Evolutionary conservation across 2,329 filamentous ascomycete genomes (phyloP).

Genomic region (Orbilia ellipsospora): DNA sequence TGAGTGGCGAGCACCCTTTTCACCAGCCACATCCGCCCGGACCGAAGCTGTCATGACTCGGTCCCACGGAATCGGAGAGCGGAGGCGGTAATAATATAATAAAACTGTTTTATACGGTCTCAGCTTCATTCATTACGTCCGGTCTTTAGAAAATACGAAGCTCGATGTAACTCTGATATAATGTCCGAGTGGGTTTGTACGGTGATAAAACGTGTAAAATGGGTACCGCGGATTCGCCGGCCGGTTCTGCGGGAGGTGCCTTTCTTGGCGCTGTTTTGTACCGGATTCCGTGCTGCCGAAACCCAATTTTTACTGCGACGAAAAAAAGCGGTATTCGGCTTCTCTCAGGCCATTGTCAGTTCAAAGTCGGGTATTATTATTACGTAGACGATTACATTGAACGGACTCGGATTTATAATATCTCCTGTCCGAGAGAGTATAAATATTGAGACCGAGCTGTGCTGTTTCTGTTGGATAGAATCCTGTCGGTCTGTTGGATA

Average conservation of each 20-base stretch:
- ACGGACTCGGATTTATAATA: background rate
- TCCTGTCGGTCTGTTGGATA: background rate
- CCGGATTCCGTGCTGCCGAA: constrained; percentile 38
- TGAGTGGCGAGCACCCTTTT: too few species aligned
- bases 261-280: constrained; percentile 17
- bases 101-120: background rate
- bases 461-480: background rate
- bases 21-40: too few species aligned
- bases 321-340: background rate
- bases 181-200: too few species aligned
- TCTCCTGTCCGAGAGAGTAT: background rate
- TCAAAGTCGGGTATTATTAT: background rate
- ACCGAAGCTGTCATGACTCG: too few species aligned
- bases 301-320: too few species aligned
- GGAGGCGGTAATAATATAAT: too few species aligned
- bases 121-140: background rate
- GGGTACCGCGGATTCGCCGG: constrained; percentile 32
- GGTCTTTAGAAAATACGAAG: too few species aligned
- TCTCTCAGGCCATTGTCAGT: constrained; percentile 44
- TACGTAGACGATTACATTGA: too few species aligned
- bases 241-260: constrained; percentile 28
- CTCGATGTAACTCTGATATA: too few species aligned
- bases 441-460: background rate
- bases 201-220: background rate
- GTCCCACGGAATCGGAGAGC: too few species aligned